phyloP scores from a whole-genome alignment of 2,329 filamentous ascomycete genomes.

The Cladosporium sp. region DNA sequence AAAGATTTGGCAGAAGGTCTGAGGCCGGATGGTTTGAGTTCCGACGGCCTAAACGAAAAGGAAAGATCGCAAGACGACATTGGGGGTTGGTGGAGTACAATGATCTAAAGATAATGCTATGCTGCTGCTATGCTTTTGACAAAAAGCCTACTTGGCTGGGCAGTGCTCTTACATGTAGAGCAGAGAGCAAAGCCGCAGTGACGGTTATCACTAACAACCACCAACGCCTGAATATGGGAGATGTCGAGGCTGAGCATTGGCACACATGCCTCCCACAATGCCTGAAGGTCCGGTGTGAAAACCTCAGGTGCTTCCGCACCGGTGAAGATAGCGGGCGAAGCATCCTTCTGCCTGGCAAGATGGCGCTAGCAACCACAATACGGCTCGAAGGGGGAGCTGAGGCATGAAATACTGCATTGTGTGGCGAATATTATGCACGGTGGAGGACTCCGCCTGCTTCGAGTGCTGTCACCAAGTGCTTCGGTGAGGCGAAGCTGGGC shows the following conservation, averaged over 20 bases:
- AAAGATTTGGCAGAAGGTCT: background rate
- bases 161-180: too few relatives aligned
- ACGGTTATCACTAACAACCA: background rate
- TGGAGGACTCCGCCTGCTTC: background rate
- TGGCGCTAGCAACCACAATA: constrained; percentile 3
- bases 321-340: constrained; percentile 6
- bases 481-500: too few relatives aligned
- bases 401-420: constrained; percentile 5
- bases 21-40: constrained; percentile 8
- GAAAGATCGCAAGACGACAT: background rate
- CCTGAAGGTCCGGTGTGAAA: constrained; percentile 2
- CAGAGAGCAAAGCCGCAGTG: background rate
- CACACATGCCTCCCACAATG: background rate
- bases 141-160: background rate
- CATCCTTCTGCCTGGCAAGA: constrained; percentile 1
- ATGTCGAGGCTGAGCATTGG: constrained; percentile 6
- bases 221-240: too few relatives aligned
- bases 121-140: background rate
- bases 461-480: too few relatives aligned
- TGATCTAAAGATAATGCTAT: constrained; percentile 4
- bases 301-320: constrained; percentile 10
- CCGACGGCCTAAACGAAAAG: constrained; percentile 5
- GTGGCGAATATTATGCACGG: background rate
- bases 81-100: background rate
- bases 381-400: constrained; percentile 6